Conservation (phyloP, 148 eudicot species). For the Silene latifolia region DNA sequence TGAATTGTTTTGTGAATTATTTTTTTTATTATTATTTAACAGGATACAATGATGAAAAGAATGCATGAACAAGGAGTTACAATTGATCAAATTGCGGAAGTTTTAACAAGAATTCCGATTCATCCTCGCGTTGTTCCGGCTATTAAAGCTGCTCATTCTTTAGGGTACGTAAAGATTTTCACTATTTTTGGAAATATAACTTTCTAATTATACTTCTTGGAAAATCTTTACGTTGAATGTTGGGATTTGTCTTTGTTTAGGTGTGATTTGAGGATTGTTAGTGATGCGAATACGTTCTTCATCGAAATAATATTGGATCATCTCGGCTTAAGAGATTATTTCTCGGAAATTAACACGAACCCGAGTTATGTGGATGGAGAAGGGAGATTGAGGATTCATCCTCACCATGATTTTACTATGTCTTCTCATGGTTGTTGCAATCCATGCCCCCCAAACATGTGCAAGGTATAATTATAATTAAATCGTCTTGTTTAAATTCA, state of each 20-base stretch:
- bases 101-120: conserved; percentile 47
- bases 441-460: conserved; percentile 81
- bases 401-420: conserved; percentile 49
- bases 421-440: conserved; percentile 50
- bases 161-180: conserved; percentile 40
- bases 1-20: no score
- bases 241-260: conserved; percentile 24
- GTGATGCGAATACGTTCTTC: conserved; percentile 66
- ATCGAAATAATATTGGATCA: conserved; percentile 62
- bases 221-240: background rate
- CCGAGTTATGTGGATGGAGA: conserved; percentile 49
- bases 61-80: conserved; percentile 59
- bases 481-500: no score
- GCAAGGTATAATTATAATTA: no score
- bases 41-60: conserved; percentile 76
- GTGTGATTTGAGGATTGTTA: conserved; percentile 77
- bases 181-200: no score
- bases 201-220: no score
- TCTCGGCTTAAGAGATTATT: conserved; percentile 51
- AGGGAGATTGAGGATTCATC: conserved; percentile 54
- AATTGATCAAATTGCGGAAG: conserved; percentile 48
- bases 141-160: conserved; percentile 58
- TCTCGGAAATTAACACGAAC: conserved; percentile 65
- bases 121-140: conserved; percentile 62
- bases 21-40: background rate